Evolutionary conservation across 2,329 filamentous ascomycete genomes (phyloP), one percentile per base, ranked within the genome.

Genomic region (Apiospora phragmitis): DNA sequence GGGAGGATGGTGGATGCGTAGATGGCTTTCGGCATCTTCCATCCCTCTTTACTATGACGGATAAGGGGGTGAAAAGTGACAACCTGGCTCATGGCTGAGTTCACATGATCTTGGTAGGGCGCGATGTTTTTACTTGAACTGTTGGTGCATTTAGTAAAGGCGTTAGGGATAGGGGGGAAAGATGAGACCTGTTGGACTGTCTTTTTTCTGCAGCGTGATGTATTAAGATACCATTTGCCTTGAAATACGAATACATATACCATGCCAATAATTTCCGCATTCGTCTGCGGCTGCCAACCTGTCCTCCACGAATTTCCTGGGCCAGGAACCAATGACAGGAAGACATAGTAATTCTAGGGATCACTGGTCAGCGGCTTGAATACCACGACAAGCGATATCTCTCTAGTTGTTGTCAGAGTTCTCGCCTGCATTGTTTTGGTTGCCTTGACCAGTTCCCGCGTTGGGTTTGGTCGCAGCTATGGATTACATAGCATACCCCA

Each of bases 1-100:
- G 85, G 85, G 3, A 71, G 78, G 4, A 74, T 74, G 59, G 70
- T 72, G 32, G 73, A 73, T 45, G 68, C 70, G 91, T 14, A 69
- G 29, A 68, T 12, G 24, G n/a, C 18, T 32, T 42, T 11, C 5
- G 9, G 18, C 29, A 21, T 32, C 4, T 55, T 21, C 14, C 26
- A 32, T 55, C 26, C 5, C 14, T 55, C 26, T 12, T 32, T 32
- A 32, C 51, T 24, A 38, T 38, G 3, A 62, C 3, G 2, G 9
- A 4, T 4, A 9, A 24, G 8, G 11, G 8, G 32, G 55, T 6
- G 18, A 62, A 62, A 62, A 62, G 32, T 9, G 12, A 38, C 18
- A n/a, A n/a, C 4, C 18, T 38, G 55, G 55, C 55, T 21, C 18
- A 62, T 3, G 21, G 55, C 18, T 12, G n/a, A 3, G 32, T 62